Conservation (phyloP, 495 filamentous ascomycete genomes). For the Xylaria telfairii region DNA sequence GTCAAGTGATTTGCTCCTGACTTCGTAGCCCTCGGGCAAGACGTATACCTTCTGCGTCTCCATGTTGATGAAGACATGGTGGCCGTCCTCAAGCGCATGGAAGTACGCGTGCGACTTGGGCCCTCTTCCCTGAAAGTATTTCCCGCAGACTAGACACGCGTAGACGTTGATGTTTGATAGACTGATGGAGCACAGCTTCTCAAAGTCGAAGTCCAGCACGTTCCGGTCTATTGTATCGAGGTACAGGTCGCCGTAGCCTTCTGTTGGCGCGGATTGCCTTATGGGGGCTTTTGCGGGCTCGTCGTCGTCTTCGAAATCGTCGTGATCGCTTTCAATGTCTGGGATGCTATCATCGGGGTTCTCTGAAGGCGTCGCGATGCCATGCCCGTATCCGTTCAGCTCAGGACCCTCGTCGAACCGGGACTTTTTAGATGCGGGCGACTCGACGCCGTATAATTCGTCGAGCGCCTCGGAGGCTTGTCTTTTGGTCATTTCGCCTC, state of each 20-base stretch:
- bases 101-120: constrained; percentile 97
- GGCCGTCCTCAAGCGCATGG: constrained; percentile 90
- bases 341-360: constrained; percentile 49
- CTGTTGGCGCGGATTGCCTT: constrained; percentile 77
- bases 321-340: constrained; percentile 43
- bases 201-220: constrained; percentile 94
- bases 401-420: constrained; percentile 65
- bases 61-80: constrained; percentile 99
- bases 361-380: constrained; percentile 39
- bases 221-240: constrained; percentile 94
- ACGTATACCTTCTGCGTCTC: constrained; percentile 94
- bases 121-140: constrained; percentile 95
- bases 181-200: constrained; percentile 94
- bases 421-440: constrained; percentile 78
- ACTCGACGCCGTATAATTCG: constrained; percentile 60
- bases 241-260: constrained; percentile 94
- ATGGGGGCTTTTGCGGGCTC: constrained; percentile 53
- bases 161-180: constrained; percentile 99
- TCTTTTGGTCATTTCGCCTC: constrained; percentile 61
- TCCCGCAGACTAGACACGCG: constrained; percentile 95
- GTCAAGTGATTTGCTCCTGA: constrained; percentile 91
- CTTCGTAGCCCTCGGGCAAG: constrained; percentile 96
- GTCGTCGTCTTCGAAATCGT: constrained; percentile 52
- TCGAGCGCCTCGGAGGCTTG: constrained; percentile 80
- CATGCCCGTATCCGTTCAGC: constrained; percentile 35